Evolutionary conservation across 345 rosid species (phyloP).

Genomic region (Diplotaxis tenuifolia): DNA sequence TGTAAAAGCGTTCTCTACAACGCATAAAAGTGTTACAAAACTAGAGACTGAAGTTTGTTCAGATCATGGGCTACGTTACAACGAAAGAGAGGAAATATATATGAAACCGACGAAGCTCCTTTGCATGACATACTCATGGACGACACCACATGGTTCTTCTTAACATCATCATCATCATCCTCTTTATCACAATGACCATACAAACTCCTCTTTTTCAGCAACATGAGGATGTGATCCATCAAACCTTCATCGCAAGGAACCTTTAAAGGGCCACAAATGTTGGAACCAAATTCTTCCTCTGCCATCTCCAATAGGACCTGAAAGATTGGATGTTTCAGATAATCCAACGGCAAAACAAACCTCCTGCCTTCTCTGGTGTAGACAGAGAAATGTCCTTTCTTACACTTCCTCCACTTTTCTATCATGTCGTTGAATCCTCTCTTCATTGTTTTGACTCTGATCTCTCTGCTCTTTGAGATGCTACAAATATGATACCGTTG

Average conservation of each 20-base stretch:
- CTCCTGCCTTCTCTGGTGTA: constrained; percentile 53
- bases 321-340: constrained; percentile 56
- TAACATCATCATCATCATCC: constrained; percentile 3
- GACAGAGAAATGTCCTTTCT: constrained; percentile 53
- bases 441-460: constrained; percentile 15
- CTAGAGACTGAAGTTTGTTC: constrained; percentile 33
- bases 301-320: constrained; percentile 53
- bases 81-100: constrained; percentile 36
- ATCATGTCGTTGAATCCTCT: constrained; percentile 38
- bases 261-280: constrained; percentile 46
- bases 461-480: constrained; percentile 15
- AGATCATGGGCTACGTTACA: constrained; percentile 34
- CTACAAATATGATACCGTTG: constrained; percentile 25
- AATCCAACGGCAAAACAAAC: constrained; percentile 46
- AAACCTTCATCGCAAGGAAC: constrained; percentile 54
- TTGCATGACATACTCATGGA: constrained; percentile 36
- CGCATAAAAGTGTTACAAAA: constrained; percentile 24
- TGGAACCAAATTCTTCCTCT: constrained; percentile 49
- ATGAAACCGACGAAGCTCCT: constrained; percentile 39
- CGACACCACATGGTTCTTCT: constrained; percentile 20
- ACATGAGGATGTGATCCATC: constrained; percentile 41
- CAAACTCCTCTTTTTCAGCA: constrained; percentile 39
- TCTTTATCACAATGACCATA: constrained; percentile 20
- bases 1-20: constrained; percentile 12
- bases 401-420: constrained; percentile 46